These are phyloP conservation scores for Sphagnum tenellum DNA, from an alignment of 225 moss, liverwort and hornwort genomes.

Conservation along the genomic window DNA sequence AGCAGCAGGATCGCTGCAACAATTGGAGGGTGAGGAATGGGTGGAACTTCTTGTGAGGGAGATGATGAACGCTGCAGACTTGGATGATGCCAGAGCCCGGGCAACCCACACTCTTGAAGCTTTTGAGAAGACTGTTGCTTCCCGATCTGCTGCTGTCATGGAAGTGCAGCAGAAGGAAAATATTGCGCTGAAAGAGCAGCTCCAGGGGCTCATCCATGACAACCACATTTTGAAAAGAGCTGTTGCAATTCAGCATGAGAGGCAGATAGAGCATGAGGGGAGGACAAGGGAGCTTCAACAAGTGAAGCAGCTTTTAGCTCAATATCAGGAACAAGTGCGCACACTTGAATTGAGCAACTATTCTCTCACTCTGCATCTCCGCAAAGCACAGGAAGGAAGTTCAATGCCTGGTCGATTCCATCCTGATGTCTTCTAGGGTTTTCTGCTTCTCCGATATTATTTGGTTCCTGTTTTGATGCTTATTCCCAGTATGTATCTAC, in stretches of 20 bases:
- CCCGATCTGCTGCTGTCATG: slow-evolving; percentile 31
- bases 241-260: slow-evolving; percentile 60
- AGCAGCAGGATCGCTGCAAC: slow-evolving; percentile 23
- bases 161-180: slow-evolving; percentile 57
- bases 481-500: too few species aligned
- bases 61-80: slow-evolving; percentile 58
- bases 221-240: slow-evolving; percentile 78
- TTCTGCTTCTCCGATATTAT: not conserved
- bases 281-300: slow-evolving; percentile 49
- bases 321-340: slow-evolving; percentile 72
- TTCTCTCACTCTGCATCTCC: slow-evolving; percentile 62
- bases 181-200: slow-evolving; percentile 47
- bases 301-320: slow-evolving; percentile 51
- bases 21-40: slow-evolving; percentile 60
- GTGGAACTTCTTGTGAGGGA: slow-evolving; percentile 69
- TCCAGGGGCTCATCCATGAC: slow-evolving; percentile 53
- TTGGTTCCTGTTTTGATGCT: slow-evolving; percentile 6
- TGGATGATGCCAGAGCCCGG: slow-evolving; percentile 63
- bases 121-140: slow-evolving; percentile 58
- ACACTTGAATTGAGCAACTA: slow-evolving; percentile 55
- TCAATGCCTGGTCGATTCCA: slow-evolving; percentile 78
- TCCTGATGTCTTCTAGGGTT: slow-evolving; percentile 57
- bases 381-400: slow-evolving; percentile 78
- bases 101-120: slow-evolving; percentile 63
- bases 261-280: slow-evolving; percentile 62